Base-by-base conservation (phyloP, 2,329 filamentous ascomycete genomes). In the Epichloe uncinata region DNA sequence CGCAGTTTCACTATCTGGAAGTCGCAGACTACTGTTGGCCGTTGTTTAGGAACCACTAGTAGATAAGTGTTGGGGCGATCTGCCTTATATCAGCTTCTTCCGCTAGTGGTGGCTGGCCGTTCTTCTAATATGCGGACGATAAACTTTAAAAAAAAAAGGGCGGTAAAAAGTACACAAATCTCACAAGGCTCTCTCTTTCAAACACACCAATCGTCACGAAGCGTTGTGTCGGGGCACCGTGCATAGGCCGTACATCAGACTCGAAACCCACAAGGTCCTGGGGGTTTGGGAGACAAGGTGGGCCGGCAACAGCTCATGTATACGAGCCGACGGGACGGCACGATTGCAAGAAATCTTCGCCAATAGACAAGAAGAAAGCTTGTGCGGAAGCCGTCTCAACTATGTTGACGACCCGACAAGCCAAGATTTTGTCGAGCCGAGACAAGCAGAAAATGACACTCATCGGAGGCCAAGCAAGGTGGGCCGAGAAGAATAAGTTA, bases 241-340 rank as follows among this genome's bases (percentile, higher is more conserved):
- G 30, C 30, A 48, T 11, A 26, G 22, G 3, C 22, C 22, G 22
- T 26, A 20, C 40, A 44, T 43, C 9, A 34, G 22, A 33, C 26
- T 36, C 33, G 38, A 48, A 48, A 44, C 41, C 45, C 42, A 41
- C 41, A 45, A 45, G 20, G 38, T 37, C 41, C 41, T 47, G 38
- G 13, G 20, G 22, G 35, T 20, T 41, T 22, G 36, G 18, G 37
- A 42, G 40, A 5, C 16, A 11, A 20, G 34, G 45, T 51, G 50
- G 45, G 50, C 42, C 45, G 22, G 16, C 30, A 42, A n/a, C 15
- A 33, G 41, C 34, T 36, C 36, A 33, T 16, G 30, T 30, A n/a
- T 42, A 36, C n/a, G 45, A 40, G 15, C 12, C 5, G 47, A 49
- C 34, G 20, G n/a, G 15, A 38, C 34, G 33, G 38, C 37, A 35